Base-by-base conservation (phyloP, 2,329 filamentous ascomycete species). In the Stemphylium lycopersici region DNA sequence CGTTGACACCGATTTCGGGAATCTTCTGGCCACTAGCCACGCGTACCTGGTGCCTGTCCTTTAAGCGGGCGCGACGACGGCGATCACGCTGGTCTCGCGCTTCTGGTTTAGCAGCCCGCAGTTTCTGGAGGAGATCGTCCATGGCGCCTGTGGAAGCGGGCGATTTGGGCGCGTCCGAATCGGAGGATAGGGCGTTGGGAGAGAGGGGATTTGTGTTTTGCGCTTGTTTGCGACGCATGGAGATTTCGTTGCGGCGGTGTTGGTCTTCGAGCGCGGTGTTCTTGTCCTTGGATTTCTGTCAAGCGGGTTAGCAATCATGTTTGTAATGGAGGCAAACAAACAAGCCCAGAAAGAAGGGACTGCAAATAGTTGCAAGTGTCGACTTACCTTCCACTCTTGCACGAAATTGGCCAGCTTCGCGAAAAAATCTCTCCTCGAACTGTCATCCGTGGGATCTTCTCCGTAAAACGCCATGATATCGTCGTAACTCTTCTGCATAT, bases 401-500 rank as follows among this genome's bases (percentile, higher is more conserved):
- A 99, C 85, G 79, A 99, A 99, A 49, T 87, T 82, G 16, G 93
- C 92, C 67, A 99, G 83, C 80, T 98, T 98, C 61, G 88, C 81
- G 73, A 99, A 99, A 83, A 99, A 99, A 66, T 97, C 93, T 59
- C 95, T 85, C 52, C 93, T 84, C n/a, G 93, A 90, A 69, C 91
- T 96, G 48, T 98, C 95, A 73, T 99, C 95, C 11, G 84, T 82
- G 34, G 90, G 87, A 70, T 99, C 95, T 79, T 99, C 95, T 62
- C 95, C 95, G 72, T 97, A 98, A 77, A 96, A 96, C 5, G 88
- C 84, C 88, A 98, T 92, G 65, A 98, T 97, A 72, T 97, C 92
- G 70, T 96, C 90, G 79, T 93, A 98, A 0, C 89, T 90, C 70
- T 90, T 87, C 64, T 86, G 82, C 91, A 96, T 97, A 73, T 97